phyloP scores from a whole-genome alignment of 345 rosid species.

The Arabis hirsuta region DNA sequence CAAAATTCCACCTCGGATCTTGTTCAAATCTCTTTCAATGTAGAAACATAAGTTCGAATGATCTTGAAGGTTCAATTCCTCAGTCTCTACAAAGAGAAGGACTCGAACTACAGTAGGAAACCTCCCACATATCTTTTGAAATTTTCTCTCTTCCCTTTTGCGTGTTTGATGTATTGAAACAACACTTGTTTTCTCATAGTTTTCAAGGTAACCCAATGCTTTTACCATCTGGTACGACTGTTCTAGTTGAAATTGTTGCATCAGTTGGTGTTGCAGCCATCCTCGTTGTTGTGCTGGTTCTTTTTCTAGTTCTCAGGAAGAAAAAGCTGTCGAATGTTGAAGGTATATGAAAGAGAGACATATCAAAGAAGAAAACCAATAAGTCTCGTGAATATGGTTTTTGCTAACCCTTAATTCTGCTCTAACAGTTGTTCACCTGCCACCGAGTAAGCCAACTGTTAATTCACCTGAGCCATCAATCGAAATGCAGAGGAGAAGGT shows the following conservation, averaged over 20 bases:
- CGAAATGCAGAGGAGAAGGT: constrained; percentile 39
- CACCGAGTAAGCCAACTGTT: constrained; percentile 5
- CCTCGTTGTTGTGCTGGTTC: constrained; percentile 22
- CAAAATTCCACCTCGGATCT: not conserved
- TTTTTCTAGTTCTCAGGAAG: constrained; percentile 29
- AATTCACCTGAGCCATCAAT: constrained; percentile 39
- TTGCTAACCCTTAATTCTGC: not conserved
- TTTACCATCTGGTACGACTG: not conserved
- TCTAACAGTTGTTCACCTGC: constrained; percentile 24
- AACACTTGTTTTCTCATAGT: constrained; percentile 15
- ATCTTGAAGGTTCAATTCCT: constrained; percentile 56
- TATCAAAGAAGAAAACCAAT: not conserved
- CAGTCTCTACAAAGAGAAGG: constrained; percentile 32
- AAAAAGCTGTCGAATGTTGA: not conserved
- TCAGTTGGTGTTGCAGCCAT: constrained; percentile 23
- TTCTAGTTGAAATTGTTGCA: constrained; percentile 11
- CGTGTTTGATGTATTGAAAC: not conserved
- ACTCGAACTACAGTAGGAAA: constrained; percentile 25
- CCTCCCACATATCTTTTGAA: not conserved
- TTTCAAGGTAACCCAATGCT: constrained; percentile 20
- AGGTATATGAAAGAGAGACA: constrained; percentile 7
- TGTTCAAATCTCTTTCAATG: not conserved
- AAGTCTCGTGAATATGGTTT: not conserved
- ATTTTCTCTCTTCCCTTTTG: not conserved
- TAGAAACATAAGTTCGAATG: constrained; percentile 54